Evolutionary conservation across 148 eudicot genomes (phyloP), one percentile per base, ranked within the genome.

Genomic region (Rhododendron mucronatum): DNA sequence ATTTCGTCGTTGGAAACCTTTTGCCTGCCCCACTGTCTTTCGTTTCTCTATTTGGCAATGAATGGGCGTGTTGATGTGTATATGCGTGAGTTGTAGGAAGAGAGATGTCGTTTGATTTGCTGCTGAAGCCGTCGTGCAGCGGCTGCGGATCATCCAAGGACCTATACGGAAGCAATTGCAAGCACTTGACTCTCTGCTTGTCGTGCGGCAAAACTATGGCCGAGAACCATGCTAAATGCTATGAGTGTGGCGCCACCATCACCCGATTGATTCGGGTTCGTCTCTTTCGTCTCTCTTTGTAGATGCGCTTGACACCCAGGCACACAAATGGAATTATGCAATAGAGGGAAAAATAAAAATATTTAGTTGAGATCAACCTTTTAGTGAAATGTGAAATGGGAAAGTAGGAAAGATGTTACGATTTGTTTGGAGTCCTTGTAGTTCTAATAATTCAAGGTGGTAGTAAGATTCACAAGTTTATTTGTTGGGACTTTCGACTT

Each of bases 131-230:
- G 48, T 82, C 91, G 39, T 96, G 98, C 75, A 71, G 92, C 51
- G 93, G 92, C 2, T 96, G 98, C 61, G 92, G 95, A 55, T 86
- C 95, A 39, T 87, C 90, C 16, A 84, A n/a, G 86, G 98, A 93
- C 55, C 92, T 96, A 6, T 96, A 96, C 16, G 98, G 98, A 6
- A 96, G 98, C 92, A 89, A 92, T 67, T 96, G 98, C 90, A 96
- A 96, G 91, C 98, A 96, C 90, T 65, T 96, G 90, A 96, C 98
- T 18, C 98, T 96, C 28, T 96, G 98, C 86, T 84, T 91, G n/a
- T 85, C 75, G 1, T 96, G 98, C 71, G 98, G 96, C 35, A 96
- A 91, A 88, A 86, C 88, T 23, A 93, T 94, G 98, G 98, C 96
- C 7, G 94, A 94, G 88, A 93, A 85, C 30, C 90, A 91, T 11